These are phyloP conservation scores for Candida nanaspora DNA, from an alignment of 805 yeast species.

Conservation along the genomic window DNA sequence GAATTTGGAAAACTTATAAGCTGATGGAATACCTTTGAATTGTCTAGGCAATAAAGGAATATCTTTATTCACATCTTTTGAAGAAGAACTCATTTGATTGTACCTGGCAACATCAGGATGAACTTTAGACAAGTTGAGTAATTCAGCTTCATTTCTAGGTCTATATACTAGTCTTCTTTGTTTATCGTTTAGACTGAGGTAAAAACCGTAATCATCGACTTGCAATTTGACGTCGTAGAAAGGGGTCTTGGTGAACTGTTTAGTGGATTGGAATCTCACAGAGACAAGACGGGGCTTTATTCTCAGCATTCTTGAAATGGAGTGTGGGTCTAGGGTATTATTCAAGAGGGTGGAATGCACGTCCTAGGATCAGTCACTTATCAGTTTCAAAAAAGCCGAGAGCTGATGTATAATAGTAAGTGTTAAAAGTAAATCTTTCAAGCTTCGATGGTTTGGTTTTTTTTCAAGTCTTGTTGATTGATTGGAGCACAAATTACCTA, in stretches of 20 bases:
- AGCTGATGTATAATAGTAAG: no score
- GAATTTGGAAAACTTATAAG: slow-evolving; percentile 15
- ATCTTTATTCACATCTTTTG: slow-evolving; percentile 17
- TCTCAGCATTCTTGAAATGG: background rate
- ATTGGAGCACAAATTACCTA: no score
- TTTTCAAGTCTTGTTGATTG: no score
- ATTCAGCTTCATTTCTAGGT: slow-evolving; percentile 11
- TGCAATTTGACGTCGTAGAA: slow-evolving; percentile 18
- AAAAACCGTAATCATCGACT: slow-evolving; percentile 23
- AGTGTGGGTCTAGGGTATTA: background rate
- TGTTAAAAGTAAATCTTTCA: no score
- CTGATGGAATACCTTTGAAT: slow-evolving; percentile 20
- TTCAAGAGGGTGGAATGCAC: no score
- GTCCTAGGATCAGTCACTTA: no score
- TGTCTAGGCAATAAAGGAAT: slow-evolving; percentile 17
- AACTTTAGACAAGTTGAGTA: background rate
- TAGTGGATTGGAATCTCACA: background rate
- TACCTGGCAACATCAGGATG: background rate
- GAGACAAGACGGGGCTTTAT: background rate
- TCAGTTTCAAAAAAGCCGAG: no score
- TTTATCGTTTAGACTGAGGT: slow-evolving; percentile 13
- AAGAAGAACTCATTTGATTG: background rate
- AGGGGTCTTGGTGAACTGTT: background rate
- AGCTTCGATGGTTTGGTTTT: no score
- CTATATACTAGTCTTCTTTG: slow-evolving; percentile 19